A percentile compares a stretch with the other conserved stretches of the same genome.
Conservation (phyloP, 1,284 basidiomycete genomes). For the Apiotrichum mycotoxinovorans region DNA sequence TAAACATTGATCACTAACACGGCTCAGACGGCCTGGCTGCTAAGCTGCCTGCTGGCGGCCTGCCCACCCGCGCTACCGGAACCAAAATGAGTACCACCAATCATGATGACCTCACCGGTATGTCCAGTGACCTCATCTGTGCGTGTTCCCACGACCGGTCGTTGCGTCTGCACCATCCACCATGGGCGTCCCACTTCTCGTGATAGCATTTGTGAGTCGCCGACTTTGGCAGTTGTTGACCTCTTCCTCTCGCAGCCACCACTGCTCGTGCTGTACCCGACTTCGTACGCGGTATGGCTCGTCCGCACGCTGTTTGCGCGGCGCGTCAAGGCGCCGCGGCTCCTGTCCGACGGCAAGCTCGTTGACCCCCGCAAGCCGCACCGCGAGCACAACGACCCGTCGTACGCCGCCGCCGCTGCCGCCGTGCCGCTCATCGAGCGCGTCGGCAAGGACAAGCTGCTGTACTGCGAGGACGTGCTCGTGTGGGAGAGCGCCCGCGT, state of each 20-base stretch:
- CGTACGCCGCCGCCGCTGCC: background rate
- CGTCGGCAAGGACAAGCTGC: background rate
- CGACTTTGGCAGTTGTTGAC: too few species aligned
- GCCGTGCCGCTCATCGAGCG: background rate
- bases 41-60: too few species aligned
- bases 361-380: constrained; percentile 6
- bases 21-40: too few species aligned
- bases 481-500: background rate
- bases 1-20: too few species aligned
- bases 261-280: constrained; percentile 13
- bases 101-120: too few species aligned
- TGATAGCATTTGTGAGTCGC: background rate
- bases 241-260: constrained; percentile 15
- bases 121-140: background rate
- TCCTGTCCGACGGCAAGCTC: constrained; percentile 8
- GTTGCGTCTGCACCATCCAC: background rate
- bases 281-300: background rate
- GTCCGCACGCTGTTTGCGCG: background rate
- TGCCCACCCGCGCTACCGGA: too few species aligned
- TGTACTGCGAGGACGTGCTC: constrained; percentile 9
- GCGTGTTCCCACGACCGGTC: background rate
- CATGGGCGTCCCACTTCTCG: constrained; percentile 1
- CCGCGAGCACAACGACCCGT: background rate
- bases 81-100: background rate
- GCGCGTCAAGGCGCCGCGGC: background rate